Evolutionary conservation across 129 eudicot species (phyloP), one percentile per base, ranked within the genome.

Genomic region (Apium graveolens): DNA sequence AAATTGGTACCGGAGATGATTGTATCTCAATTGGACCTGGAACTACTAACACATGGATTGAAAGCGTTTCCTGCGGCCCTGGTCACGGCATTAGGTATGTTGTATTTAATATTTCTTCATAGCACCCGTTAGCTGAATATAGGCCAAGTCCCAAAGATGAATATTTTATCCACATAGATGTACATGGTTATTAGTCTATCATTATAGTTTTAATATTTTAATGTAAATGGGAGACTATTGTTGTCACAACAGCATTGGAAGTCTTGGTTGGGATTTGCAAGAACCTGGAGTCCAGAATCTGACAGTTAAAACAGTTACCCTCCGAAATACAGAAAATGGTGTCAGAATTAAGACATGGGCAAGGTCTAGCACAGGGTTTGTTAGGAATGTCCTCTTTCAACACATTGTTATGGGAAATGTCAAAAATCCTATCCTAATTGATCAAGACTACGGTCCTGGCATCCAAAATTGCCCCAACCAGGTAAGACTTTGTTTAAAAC

Each of bases 1-100:
- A 38, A 24, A 71, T 79, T 71, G 38, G 48, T 5, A 69, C 82
- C 7, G 82, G 82, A 11, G 82, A 79, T 44, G 82, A 79, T 5
- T 79, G 82, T 26, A 18, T 79, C 51, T 79, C 82, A 20, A 71
- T 79, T 6, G 82, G 82, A 39, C 82, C 82, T 26, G 82, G 82
- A 3, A 48, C 48, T n/a, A 27, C 70, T 11, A 38, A 70, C 35
- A n/a, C 62, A 4, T 79, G 77, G 82, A 79, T 79, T 37, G 49
- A 79, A 13, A 38, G 45, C 38, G 24, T 71, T 21, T 75, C 77
- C 17, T 79, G 82, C 16, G 82, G 82, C 77, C 82, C 82, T 37
- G 82, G 82, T 31, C 82, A 79, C 32, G 82, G 82, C 12, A 71
- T 79, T 11, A 79, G 82, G 82, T 79, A 46, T 8, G 3, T 35